A percentile compares a stretch with the other conserved stretches of the same genome.
Evolutionary conservation across 2,329 filamentous ascomycete genomes (phyloP).

Genomic region (Hortaea sp.): DNA sequence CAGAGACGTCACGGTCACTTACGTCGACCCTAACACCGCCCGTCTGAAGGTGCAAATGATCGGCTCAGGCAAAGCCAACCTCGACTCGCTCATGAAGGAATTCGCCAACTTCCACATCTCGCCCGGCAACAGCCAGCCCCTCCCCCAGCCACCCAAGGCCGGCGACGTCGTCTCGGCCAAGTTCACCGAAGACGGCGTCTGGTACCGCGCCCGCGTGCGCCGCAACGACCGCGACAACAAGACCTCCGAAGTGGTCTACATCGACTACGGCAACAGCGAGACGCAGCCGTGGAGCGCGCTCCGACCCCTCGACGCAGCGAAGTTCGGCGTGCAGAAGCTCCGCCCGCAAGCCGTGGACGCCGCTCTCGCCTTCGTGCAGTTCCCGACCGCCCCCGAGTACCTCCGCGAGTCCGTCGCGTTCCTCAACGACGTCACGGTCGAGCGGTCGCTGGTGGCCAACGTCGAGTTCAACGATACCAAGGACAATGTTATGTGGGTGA

Average conservation of each 20-base stretch:
- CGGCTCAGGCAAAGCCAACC: slow-evolving; percentile 70
- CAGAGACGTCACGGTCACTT: slow-evolving; percentile 84
- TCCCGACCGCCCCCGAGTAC: slow-evolving; percentile 75
- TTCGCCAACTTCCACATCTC: slow-evolving; percentile 88
- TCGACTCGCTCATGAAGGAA: slow-evolving; percentile 79
- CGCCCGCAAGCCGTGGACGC: slow-evolving; percentile 83
- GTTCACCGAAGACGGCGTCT: slow-evolving; percentile 80
- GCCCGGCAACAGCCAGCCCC: slow-evolving; percentile 63
- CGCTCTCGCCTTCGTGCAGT: slow-evolving; percentile 76
- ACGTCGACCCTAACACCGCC: slow-evolving; percentile 67
- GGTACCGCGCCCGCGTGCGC: slow-evolving; percentile 87
- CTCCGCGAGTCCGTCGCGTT: slow-evolving; percentile 68
- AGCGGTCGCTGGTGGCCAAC: slow-evolving; percentile 71
- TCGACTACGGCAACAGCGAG: slow-evolving; percentile 95
- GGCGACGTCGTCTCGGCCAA: slow-evolving; percentile 86
- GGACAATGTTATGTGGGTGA: slow-evolving; percentile 70
- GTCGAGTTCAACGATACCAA: slow-evolving; percentile 73
- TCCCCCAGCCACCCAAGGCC: slow-evolving; percentile 71
- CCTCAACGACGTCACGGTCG: slow-evolving; percentile 62
- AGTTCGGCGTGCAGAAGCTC: slow-evolving; percentile 73
- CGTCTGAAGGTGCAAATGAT: slow-evolving; percentile 87
- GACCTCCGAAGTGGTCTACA: slow-evolving; percentile 81
- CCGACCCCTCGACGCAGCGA: slow-evolving; percentile 65
- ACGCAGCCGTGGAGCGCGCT: slow-evolving; percentile 75
- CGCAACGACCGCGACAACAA: slow-evolving; percentile 87